Base-by-base conservation (phyloP, 371 early-diverging fungal genomes). In the Apophysomyces ossiformis region DNA sequence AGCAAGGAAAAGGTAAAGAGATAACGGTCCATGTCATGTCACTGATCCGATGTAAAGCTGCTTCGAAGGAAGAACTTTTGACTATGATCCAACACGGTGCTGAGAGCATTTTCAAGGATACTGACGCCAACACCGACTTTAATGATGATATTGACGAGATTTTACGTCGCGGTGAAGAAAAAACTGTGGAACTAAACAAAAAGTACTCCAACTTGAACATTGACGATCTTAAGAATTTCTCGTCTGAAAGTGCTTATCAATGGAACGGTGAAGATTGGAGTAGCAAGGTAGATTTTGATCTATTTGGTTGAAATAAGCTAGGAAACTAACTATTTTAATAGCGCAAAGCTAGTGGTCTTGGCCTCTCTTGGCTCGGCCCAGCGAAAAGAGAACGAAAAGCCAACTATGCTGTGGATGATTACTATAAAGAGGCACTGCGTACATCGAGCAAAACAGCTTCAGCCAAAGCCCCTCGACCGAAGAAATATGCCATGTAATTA, bases 21-120 rank as follows among this genome's bases (percentile, higher is more conserved):
- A 39, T 1, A 8, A 18, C 47, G 26, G 46, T 26, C 2, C 32
- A 66, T 18, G 60, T 59, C 36, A 21, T 66, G 2, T 70, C 64
- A 61, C 6, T 70, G 1, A 13, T 38, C 15, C 18, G 0, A 7
- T 59, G 21, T 32, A 37, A 56, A 72, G 73, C 68, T 35, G 83
- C 88, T 15, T 79, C 79, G 38, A 95, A 95, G 65, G 94, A 96
- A 46, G 95, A 98, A 37, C 88, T 97, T 39, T 73, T 99, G 58
- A 83, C 87, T 18, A 98, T 99, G 99, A 97, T 98, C 59, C 97
- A 95, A 71, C 95, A 96, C 68, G 99, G 99, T 38, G 98, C 99
- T 0, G 92, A 95, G 32, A 85, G 83, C 26, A 92, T 99, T 16
- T 93, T 99, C 67, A 85, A 83, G 41, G 85, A 87, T 16, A 64